phyloP scores from a whole-genome alignment of 2,329 filamentous ascomycete genomes.

The Aureobasidium mangrovei region DNA sequence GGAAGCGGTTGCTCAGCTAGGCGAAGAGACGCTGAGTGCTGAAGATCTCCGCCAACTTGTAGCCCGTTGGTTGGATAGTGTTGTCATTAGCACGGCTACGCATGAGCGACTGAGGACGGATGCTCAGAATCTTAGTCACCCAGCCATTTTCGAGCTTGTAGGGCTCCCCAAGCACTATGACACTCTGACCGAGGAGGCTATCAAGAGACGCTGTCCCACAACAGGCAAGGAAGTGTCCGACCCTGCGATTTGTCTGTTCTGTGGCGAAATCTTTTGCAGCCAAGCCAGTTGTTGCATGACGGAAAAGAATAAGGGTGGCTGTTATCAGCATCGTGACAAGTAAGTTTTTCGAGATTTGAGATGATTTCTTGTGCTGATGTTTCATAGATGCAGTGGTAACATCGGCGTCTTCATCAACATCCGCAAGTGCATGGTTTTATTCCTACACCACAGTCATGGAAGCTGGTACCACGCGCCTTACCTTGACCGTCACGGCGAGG shows the following conservation, averaged over 20 bases:
- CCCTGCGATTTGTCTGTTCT: slow-evolving; percentile 86
- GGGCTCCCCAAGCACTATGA: slow-evolving; percentile 90
- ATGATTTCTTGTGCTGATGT: not conserved
- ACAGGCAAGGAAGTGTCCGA: slow-evolving; percentile 88
- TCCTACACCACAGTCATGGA: slow-evolving; percentile 72
- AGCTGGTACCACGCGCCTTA: slow-evolving; percentile 85
- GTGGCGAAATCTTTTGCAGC: slow-evolving; percentile 91
- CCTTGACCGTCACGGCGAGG: slow-evolving; percentile 91
- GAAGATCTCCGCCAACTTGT: slow-evolving; percentile 43
- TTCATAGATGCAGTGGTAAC: slow-evolving; percentile 60
- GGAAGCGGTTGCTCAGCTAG: slow-evolving; percentile 60
- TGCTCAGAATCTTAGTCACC: slow-evolving; percentile 56
- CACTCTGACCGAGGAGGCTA: slow-evolving; percentile 83
- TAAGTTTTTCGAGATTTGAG: slow-evolving; percentile 39
- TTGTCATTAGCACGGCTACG: slow-evolving; percentile 24
- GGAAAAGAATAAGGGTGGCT: slow-evolving; percentile 59
- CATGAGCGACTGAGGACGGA: slow-evolving; percentile 29
- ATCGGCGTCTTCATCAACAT: slow-evolving; percentile 96
- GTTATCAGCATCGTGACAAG: slow-evolving; percentile 82
- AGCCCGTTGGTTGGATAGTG: slow-evolving; percentile 64
- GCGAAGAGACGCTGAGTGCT: slow-evolving; percentile 31
- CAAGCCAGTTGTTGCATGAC: slow-evolving; percentile 87
- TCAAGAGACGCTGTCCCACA: slow-evolving; percentile 71
- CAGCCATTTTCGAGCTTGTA: slow-evolving; percentile 86
- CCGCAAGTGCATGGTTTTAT: slow-evolving; percentile 86